Percentiles rank a stretch among this genome's conserved stretches.
Conservation (phyloP, 768 basidiomycete genomes). For the Mycena vitilis region DNA sequence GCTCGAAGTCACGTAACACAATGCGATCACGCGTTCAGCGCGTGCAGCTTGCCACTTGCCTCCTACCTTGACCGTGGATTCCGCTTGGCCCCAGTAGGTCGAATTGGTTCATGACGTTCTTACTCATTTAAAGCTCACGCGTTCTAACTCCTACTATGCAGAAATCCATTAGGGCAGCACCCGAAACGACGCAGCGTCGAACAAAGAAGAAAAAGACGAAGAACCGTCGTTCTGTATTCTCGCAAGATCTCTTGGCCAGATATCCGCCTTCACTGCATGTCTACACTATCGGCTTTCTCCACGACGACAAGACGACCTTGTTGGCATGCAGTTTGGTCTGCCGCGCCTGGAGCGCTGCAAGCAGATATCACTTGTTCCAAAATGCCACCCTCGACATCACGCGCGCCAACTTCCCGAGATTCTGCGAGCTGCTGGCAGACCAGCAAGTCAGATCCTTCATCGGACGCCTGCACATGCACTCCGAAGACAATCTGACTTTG, state of each 20-base stretch:
- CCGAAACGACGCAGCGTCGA: too few species aligned
- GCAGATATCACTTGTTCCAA: conserved; percentile 22
- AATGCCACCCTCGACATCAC: conserved; percentile 14
- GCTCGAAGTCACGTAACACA: too few species aligned
- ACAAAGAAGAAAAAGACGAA: too few species aligned
- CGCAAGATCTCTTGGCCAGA: background rate
- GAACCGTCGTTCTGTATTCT: conserved; percentile 6
- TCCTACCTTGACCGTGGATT: too few species aligned
- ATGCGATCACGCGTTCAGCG: too few species aligned
- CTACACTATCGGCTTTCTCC: conserved; percentile 17
- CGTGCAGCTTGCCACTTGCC: too few species aligned
- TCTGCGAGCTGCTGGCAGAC: conserved; percentile 12
- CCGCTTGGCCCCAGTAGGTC: too few species aligned
- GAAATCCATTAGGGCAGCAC: too few species aligned
- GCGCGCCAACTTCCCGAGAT: conserved; percentile 3
- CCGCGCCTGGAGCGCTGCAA: conserved; percentile 14
- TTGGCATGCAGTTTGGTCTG: conserved; percentile 19
- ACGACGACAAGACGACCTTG: conserved; percentile 8
- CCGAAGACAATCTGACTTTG: conserved; percentile 1
- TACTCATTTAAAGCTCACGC: too few species aligned
- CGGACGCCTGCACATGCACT: conserved; percentile 18
- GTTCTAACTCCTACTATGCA: too few species aligned
- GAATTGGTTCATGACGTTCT: too few species aligned
- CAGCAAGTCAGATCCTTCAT: conserved; percentile 20
- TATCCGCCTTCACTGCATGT: conserved; percentile 13